Base-by-base conservation (phyloP, 1,284 basidiomycete species). In the Apiotrichum sp. region DNA sequence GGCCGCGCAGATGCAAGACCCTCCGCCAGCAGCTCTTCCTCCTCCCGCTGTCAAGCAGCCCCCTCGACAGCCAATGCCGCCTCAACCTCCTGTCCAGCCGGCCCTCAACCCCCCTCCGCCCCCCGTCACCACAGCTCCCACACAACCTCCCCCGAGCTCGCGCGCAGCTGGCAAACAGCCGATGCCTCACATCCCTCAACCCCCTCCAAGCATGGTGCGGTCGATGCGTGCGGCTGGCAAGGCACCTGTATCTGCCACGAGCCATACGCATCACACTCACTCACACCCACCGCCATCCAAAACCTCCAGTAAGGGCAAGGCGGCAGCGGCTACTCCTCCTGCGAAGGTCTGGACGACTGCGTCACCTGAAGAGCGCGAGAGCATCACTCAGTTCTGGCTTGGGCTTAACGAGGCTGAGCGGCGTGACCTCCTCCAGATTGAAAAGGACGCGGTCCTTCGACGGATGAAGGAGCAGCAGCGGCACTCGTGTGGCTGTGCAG, bases 381-480 rank as follows among this genome's bases (percentile, higher is more conserved):
- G 89, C 64, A 98, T 98, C 77, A 93, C 93, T 73, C 88, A 93
- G 70, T 98, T 98, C 78, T 98, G 95, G 95, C 84, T 97, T 32
- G 86, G 83, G 6, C 82, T 98, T 9, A 83, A 83, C 47, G 90
- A 97, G 78, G 84, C 87, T 51, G 93, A 98, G 72, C 84, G 96
- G 44, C 80, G 89, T 63, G 87, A 85, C 74, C 83, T 98, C 56
- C 89, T 98, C 72, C 88, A 90, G 80, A 85, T 97, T 66, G 95
- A 98, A 80, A 97, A 98, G 79, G 92, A 98, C 74, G 90, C 90
- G 13, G 93, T 98, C 33, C 79, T 98, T 60, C 85, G 84, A 75
- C 97, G 96, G 84, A 98, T 98, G 92, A 97, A 97, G 81, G 95
- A 96, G 76, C 92, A 96, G 80, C 93, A 96, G 82, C 90, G 89